Base-by-base conservation (phyloP, 1,139 yeast genomes). In the Entelexis paramagnoliae region DNA sequence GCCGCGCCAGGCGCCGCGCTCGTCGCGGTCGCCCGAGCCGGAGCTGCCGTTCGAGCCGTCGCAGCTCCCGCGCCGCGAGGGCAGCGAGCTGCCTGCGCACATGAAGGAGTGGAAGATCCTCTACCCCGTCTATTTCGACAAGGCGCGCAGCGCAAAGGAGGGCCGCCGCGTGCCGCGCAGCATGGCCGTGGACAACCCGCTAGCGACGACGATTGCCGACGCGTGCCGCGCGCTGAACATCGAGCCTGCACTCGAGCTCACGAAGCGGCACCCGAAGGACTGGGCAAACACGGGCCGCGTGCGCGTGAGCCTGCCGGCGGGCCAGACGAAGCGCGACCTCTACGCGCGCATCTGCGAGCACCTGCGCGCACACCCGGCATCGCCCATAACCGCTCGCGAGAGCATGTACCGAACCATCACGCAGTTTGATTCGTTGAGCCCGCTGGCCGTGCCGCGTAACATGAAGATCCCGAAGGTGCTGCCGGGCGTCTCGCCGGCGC, bases 241-340 rank as follows among this genome's bases (percentile, higher is more conserved):
- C 45, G 66, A 66, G 44, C 59, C 65, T 8, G 66, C 69, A 29
- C 60, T 65, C 63, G 77, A 59, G 64, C 80, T 91, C 57, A 87
- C 83, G 57, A 91, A 88, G 68, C 70, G 83, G 3, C 98, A 91
- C 68, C 98, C 98, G 11, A 95, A 88, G 66, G 98, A 91, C 69
- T 91, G 84, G 76, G 95, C 97, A 56, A 91, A 91, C 64, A 94
- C 96, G 1, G 98, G 98, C 14, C 76, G 97, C 61, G 91, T 91
- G 36, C 77, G 95, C 60, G 84, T 88, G 20, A 70, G 79, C 47
- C 50, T 46, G 22, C 49, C 54, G 33, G 41, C 29, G 11, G 55
- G 55, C 42, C 19, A 29, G 32, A 80, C 77, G 60, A 89, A 89
- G 66, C 78, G 94, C 60, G 80, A 78, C 50, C 68, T 91, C 50